Evolutionary conservation across 768 basidiomycete species (phyloP).

Genomic region (Naematelia aurantialba): DNA sequence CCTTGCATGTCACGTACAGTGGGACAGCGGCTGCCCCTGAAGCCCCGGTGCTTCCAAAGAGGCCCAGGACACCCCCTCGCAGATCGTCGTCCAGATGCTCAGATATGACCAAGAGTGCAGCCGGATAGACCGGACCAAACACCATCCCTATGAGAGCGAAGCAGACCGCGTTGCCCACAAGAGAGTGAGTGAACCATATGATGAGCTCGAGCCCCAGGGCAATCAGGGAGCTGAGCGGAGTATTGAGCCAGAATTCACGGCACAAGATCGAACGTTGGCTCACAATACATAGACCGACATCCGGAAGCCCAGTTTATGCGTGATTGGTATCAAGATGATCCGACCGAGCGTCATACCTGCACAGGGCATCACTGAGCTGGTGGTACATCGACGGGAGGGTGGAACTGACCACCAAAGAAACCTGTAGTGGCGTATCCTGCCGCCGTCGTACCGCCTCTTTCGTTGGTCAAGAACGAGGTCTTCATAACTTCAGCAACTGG

Average conservation of each 20-base stretch:
- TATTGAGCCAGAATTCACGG: no score
- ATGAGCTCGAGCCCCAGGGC: constrained; percentile 57
- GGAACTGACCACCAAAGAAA: constrained; percentile 35
- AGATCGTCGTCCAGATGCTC: constrained; percentile 66
- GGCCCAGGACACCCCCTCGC: constrained; percentile 56
- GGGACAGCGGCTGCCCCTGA: constrained; percentile 41
- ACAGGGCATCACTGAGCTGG: not conserved
- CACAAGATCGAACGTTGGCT: not conserved
- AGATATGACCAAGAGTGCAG: constrained; percentile 55
- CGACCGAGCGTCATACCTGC: constrained; percentile 55
- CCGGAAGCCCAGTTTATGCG: constrained; percentile 49
- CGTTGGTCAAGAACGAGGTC: constrained; percentile 15
- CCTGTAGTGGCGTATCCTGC: constrained; percentile 38
- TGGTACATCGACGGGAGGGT: not conserved
- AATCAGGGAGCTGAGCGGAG: constrained; percentile 1
- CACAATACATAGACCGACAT: constrained; percentile 47
- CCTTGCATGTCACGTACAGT: constrained; percentile 11
- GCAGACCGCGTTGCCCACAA: constrained; percentile 62
- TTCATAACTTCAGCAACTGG: constrained; percentile 3
- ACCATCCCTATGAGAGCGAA: constrained; percentile 63
- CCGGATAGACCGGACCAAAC: constrained; percentile 68
- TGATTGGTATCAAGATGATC: constrained; percentile 56
- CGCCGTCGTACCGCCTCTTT: constrained; percentile 7
- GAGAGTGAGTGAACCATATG: constrained; percentile 64
- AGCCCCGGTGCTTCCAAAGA: constrained; percentile 33